Evolutionary conservation across 2,329 filamentous ascomycete genomes (phyloP), one percentile per base, ranked within the genome.

Genomic region (Dothistroma pini): DNA sequence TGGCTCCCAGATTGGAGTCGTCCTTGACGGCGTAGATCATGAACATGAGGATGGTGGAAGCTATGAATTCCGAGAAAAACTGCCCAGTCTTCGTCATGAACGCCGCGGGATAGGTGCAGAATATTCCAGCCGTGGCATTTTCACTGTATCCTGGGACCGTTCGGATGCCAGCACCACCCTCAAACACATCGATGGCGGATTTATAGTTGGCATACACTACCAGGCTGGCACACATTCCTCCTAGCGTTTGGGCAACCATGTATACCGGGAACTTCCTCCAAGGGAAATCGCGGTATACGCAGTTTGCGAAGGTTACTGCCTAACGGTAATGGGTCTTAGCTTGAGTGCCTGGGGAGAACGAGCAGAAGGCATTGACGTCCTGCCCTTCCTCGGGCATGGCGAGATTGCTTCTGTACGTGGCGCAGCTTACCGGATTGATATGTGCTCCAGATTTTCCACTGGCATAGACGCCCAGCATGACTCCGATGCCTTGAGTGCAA

Each of bases 31-130:
- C 87, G 69, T 89, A 90, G 53, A 91, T 89, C 62, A 86, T 79
- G 69, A 90, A 89, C 83, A 89, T 88, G 25, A 91, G 76, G 34
- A 91, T 80, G 0, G 86, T 77, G 60, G 83, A 87, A 16, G 87
- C 85, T 54, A 91, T 79, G 65, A 90, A 87, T 68, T 91, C 89
- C 21, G 84, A 87, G 70, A 90, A 89, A 75, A 90, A 89, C 75
- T 88, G 85, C 53, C 82, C 84, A 0, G 85, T 83, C 54, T 82
- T 85, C 2, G 84, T 86, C 78, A 90, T 81, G 73, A 90, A 89
- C 0, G 76, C 69, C 44, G 85, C 84, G 0, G 88, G 88, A 68
- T 91, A 91, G 0, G 89, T 90, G 78, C 85, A 88, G 72, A 91
- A 91, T 65, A 91, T 85, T 1, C 84, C 87, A 0, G 86, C 89